Percentiles rank a stretch among this genome's conserved stretches.
Evolutionary conservation across 75 land plant species (phyloP).

Genomic region (Selaginella moellendorffii): DNA sequence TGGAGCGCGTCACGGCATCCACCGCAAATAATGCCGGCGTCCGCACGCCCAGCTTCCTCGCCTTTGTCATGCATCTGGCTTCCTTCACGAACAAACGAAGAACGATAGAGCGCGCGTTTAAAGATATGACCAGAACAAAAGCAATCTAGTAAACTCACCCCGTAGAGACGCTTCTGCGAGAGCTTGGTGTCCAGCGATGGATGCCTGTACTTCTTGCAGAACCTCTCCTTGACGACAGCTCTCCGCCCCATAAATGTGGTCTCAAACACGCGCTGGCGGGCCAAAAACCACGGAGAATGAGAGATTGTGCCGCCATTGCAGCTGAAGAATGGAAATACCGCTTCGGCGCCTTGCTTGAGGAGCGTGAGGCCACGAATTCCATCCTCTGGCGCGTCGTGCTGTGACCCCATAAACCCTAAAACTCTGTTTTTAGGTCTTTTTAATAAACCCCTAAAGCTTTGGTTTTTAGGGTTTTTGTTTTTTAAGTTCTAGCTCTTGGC

Average conservation of each 20-base stretch:
- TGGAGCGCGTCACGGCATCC: conserved; percentile 43
- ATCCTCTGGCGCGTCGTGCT: background rate
- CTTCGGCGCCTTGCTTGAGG: conserved; percentile 94
- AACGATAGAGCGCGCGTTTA: background rate
- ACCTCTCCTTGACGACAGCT: conserved; percentile 73
- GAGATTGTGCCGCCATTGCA: background rate
- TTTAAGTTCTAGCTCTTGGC: too few relatives aligned
- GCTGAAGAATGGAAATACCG: conserved; percentile 33
- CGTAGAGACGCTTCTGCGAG: conserved; percentile 77
- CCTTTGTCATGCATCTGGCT: conserved; percentile 88
- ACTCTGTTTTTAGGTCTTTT: too few relatives aligned
- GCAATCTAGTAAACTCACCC: conserved; percentile 33
- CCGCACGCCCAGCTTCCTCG: conserved; percentile 68
- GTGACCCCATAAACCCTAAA: background rate
- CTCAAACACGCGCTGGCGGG: conserved; percentile 63
- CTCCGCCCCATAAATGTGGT: conserved; percentile 59
- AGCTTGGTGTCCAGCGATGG: conserved; percentile 75
- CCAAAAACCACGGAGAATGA: background rate
- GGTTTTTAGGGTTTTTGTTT: too few relatives aligned
- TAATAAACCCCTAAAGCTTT: too few relatives aligned
- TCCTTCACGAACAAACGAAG: too few relatives aligned
- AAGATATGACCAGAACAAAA: background rate
- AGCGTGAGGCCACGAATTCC: conserved; percentile 16
- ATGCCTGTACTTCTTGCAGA: conserved; percentile 93
- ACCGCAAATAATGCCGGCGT: conserved; percentile 72